Base-by-base conservation (phyloP, 1,284 basidiomycete species). In the Coniferiporia sulphurascens region DNA sequence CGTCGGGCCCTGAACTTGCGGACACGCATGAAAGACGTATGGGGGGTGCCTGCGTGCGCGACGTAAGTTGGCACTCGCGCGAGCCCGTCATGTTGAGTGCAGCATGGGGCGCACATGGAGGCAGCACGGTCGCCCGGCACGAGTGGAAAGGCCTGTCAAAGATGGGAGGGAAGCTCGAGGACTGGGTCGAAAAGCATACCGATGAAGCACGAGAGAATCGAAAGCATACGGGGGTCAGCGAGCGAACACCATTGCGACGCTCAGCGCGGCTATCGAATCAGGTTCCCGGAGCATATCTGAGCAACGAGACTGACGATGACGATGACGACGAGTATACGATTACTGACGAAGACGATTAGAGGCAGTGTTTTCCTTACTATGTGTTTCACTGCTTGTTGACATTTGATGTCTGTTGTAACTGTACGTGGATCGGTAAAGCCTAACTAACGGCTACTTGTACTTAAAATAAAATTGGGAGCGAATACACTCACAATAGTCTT, bases 71-170 rank as follows among this genome's bases (percentile, higher is more conserved):
- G 93, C 90, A 92, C 70, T 60, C 60, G 56, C 61, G 88, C 85
- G 88, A 95, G 78, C 94, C 95, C 17, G 87, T 89, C 19, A 71
- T 99, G 57, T 90, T 98, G 85, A 93, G 89, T 61, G 93, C 92
- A 2, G 92, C 86, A 4, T 98, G 95, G 95, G 77, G 77, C 27
- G 75, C 77, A 15, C 78, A 77, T 48, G 80, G 84, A 6, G 73
- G 72, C 5, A 93, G 93, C 45, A 81, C 84, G 46, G 81, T 98
- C 22, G 94, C 93, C 3, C 81, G 89, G 63, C 95, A 98, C 67
- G 91, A 97, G 74, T 98, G 93, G 92, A 96, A 95, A 72, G 93
- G 93, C 1, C 75, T 93, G 52, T 82, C 83, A 1, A 95, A 93
- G 72, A 81, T 86, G 71, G 73, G 73, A 3, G 76, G 81, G 32